Conservation (phyloP, 495 filamentous ascomycete genomes). For the Tuber umbilicatum region DNA sequence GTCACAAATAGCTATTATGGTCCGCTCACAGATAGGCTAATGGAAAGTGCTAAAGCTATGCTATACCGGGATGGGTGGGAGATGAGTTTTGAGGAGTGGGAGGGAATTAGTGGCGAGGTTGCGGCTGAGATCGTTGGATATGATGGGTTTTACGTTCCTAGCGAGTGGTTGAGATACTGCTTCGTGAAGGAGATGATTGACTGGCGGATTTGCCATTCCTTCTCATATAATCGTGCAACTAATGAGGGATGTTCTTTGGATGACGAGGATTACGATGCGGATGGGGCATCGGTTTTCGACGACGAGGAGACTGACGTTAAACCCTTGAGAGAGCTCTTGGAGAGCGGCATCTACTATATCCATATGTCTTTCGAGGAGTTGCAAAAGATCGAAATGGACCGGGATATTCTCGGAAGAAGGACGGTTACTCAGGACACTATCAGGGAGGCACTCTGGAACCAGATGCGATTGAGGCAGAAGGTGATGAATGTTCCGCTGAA, state of each 20-base stretch:
- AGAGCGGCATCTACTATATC: constrained; percentile 58
- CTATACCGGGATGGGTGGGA: constrained; percentile 57
- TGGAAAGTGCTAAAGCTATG: constrained; percentile 55
- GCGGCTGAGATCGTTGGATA: constrained; percentile 54
- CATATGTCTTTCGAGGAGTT: constrained; percentile 57
- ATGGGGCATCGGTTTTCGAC: constrained; percentile 31
- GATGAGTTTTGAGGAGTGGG: constrained; percentile 54
- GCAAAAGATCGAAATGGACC: constrained; percentile 50
- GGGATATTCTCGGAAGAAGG: constrained; percentile 52
- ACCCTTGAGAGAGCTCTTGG: constrained; percentile 53
- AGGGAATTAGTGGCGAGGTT: constrained; percentile 54
- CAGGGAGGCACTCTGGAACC: constrained; percentile 51
- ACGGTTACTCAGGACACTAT: constrained; percentile 52
- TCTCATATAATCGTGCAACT: constrained; percentile 48
- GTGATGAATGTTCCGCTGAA: constrained; percentile 49
- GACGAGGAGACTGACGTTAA: constrained; percentile 51
- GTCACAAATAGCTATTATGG: constrained; percentile 58
- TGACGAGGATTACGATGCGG: constrained; percentile 25
- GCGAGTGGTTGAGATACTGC: constrained; percentile 55
- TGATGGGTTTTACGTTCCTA: constrained; percentile 56
- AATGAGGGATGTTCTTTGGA: constrained; percentile 40
- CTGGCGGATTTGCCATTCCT: constrained; percentile 47
- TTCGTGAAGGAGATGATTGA: constrained; percentile 53
- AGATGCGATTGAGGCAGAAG: constrained; percentile 52
- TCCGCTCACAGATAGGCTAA: constrained; percentile 50